Base-by-base conservation (phyloP, 768 basidiomycete species). In the Rhodocollybia butyracea region DNA sequence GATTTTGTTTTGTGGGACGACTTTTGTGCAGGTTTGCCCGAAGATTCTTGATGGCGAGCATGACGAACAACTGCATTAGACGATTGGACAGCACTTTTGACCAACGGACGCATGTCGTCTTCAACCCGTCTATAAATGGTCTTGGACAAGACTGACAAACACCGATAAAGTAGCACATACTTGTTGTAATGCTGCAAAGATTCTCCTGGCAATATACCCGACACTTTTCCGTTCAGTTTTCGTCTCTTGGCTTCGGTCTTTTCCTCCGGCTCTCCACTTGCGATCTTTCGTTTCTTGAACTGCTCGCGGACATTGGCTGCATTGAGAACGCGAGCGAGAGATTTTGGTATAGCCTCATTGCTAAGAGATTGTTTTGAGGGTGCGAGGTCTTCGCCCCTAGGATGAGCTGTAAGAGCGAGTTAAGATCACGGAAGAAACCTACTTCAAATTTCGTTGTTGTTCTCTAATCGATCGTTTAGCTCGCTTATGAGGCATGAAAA, bases 151-250 rank as follows among this genome's bases (percentile, higher is more conserved):
- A 8, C 7, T 22, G 4, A 4, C 36, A 31, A 39, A 55, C 29
- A 39, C 19, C 29, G 43, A 51, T 10, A 26, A 17, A 13, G 24
- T 15, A 12, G 22, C 42, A 67, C 81, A 50, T 61, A 89, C 89
- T 82, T 75, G 66, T 90, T 87, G 67, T 91, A 92, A 70, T 89
- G 85, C 53, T 80, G 76, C 51, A 91, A 76, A 0, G 88, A 84
- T 67, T 92, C 90, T 41, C 85, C 83, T 0, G 82, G 81, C 55
- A 78, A 74, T 27, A 89, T 89, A 43, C 63, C 72, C 38, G 85
- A 63, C 38, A n/a, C 40, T 55, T 61, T 51, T 1, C 46, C 51
- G 58, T 47, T 61, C 46, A 57, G 60, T 64, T 47, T 46, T 24
- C 40, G 59, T 50, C 48, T 57, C 57, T 60, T 59, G 36, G 40